These are phyloP conservation scores for Xylariaceae sp. DNA, from an alignment of 2,329 filamentous ascomycete species.

Conservation along the genomic window DNA sequence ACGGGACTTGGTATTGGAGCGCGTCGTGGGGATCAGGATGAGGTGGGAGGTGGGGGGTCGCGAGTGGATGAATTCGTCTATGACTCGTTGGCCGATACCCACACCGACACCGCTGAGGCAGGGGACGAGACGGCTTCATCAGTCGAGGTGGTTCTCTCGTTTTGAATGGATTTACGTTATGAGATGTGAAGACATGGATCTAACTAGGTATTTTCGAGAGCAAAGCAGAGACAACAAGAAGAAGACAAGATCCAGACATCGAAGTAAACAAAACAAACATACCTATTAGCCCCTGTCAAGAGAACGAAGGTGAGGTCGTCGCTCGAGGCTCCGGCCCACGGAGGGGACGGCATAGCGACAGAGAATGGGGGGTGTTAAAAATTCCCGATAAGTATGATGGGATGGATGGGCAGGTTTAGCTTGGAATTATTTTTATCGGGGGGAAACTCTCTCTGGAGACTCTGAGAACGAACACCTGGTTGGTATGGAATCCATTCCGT, in stretches of 20 bases:
- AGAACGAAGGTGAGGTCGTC: slow-evolving; percentile 32
- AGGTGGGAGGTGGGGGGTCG: slow-evolving; percentile 64
- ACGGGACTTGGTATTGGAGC: slow-evolving; percentile 65
- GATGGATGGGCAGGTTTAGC: neutral
- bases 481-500: too few species aligned
- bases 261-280: slow-evolving; percentile 11
- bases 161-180: neutral
- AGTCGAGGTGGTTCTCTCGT: slow-evolving; percentile 1
- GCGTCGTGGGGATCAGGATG: slow-evolving; percentile 77
- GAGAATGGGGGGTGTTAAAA: neutral
- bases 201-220: too few species aligned
- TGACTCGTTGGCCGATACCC: slow-evolving; percentile 74
- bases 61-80: slow-evolving; percentile 78
- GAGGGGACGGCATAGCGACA: slow-evolving; percentile 26
- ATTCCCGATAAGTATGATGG: neutral
- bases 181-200: neutral
- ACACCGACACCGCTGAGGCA: slow-evolving; percentile 72
- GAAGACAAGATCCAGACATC: neutral
- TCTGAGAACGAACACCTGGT: too few species aligned
- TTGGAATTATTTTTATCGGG: neutral
- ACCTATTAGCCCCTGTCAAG: slow-evolving; percentile 33
- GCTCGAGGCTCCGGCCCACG: slow-evolving; percentile 30
- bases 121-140: slow-evolving; percentile 7
- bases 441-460: too few species aligned
- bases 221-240: neutral